Evolutionary conservation across 495 filamentous ascomycete genomes (phyloP).

Genomic region (Poronia punctata): DNA sequence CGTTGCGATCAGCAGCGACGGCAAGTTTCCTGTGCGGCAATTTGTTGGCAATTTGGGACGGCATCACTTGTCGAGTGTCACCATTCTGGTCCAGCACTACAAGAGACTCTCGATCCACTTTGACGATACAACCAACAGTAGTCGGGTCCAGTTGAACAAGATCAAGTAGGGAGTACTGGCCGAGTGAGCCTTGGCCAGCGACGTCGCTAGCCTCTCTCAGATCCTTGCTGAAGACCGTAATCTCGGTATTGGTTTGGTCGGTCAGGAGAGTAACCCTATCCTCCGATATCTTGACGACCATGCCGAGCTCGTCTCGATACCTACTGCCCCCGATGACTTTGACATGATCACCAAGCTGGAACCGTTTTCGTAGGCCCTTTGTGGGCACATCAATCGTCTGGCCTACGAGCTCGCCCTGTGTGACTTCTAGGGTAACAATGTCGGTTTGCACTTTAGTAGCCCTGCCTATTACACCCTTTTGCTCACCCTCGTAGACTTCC

Average conservation of each 20-base stretch:
- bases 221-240: conserved; percentile 98
- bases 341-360: conserved; percentile 92
- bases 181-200: conserved; percentile 67
- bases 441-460: conserved; percentile 82
- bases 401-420: conserved; percentile 71
- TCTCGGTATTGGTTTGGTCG: conserved; percentile 84
- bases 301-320: conserved; percentile 88
- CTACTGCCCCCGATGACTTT: conserved; percentile 95
- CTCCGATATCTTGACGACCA: conserved; percentile 87
- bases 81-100: conserved; percentile 87
- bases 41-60: conserved; percentile 85
- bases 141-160: conserved; percentile 88
- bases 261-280: conserved; percentile 88
- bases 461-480: conserved; percentile 81
- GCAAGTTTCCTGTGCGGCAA: conserved; percentile 69
- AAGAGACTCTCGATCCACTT: conserved; percentile 88
- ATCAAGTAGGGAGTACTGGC: conserved; percentile 85
- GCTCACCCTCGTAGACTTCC: conserved; percentile 93
- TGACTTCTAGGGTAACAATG: conserved; percentile 86
- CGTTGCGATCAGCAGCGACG: conserved; percentile 87
- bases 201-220: conserved; percentile 86
- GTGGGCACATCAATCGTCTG: conserved; percentile 87
- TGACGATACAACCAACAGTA: conserved; percentile 87
- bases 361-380: conserved; percentile 87
- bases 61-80: conserved; percentile 71